Conservation (phyloP, 2,329 filamentous ascomycete species). For the Fusarium sp. region DNA sequence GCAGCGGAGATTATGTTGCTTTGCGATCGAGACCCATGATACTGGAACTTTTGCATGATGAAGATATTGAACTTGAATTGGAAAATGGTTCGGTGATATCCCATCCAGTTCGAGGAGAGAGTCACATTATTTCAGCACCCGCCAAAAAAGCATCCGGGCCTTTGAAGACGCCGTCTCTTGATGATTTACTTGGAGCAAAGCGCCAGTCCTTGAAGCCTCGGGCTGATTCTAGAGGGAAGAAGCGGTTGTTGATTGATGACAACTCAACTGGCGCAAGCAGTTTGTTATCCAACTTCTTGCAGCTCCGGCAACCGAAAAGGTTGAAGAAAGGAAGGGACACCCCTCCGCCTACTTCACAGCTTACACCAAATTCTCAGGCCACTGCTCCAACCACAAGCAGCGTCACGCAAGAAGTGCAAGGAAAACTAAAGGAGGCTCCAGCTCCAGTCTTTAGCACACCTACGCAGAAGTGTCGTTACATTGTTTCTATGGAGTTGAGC, state of each 20-base stretch:
- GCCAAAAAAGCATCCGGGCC: neutral
- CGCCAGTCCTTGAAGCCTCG: constrained; percentile 3
- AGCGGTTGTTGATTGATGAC: constrained; percentile 23
- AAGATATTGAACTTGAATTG: constrained; percentile 39
- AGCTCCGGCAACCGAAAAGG: constrained; percentile 47
- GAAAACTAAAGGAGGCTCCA: neutral
- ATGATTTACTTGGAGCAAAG: constrained; percentile 6
- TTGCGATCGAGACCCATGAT: constrained; percentile 5
- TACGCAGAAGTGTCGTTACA: constrained; percentile 48
- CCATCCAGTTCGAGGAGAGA: neutral
- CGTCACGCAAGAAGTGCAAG: neutral
- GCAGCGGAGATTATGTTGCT: constrained; percentile 35
- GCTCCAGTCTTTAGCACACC: constrained; percentile 35
- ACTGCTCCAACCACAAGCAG: neutral
- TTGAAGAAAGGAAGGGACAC: constrained; percentile 10
- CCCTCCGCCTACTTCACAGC: neutral
- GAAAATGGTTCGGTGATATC: neutral
- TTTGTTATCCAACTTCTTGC: constrained; percentile 49
- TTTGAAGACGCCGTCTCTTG: neutral
- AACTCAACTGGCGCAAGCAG: constrained; percentile 43
- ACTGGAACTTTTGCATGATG: constrained; percentile 30
- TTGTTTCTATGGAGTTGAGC: constrained; percentile 63
- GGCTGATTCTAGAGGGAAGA: neutral
- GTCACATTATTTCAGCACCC: too few species aligned
- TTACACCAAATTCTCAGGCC: neutral